phyloP scores from a whole-genome alignment of 164 flowering plant species.

The Piper betle region DNA sequence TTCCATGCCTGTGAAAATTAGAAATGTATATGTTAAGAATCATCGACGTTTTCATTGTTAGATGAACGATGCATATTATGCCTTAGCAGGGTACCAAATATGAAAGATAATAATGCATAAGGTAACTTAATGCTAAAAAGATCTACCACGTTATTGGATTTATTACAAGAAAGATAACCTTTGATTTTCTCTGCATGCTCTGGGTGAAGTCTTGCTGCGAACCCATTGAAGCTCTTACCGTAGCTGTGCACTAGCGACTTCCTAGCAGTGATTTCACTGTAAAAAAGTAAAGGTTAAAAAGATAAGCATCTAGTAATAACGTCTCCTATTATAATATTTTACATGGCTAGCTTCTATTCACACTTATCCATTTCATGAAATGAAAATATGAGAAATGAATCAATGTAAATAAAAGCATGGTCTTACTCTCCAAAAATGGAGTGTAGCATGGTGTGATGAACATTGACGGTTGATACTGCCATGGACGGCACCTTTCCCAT shows the following conservation, averaged over 20 bases:
- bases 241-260: constrained; percentile 47
- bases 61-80: neutral
- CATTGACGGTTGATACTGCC: neutral
- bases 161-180: constrained; percentile 13
- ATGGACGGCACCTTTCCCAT: constrained; percentile 5
- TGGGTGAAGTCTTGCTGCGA: constrained; percentile 49
- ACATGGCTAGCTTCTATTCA: neutral
- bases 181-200: constrained; percentile 38
- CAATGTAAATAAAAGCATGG: neutral
- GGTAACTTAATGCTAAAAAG: no score
- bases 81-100: no score
- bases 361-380: neutral
- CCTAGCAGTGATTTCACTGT: constrained; percentile 38
- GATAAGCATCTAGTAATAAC: neutral
- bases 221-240: constrained; percentile 55
- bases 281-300: neutral
- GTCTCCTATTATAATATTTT: no score
- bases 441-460: constrained; percentile 2
- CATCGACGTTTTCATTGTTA: no score
- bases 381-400: neutral
- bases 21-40: neutral
- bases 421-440: constrained; percentile 6
- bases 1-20: constrained; percentile 29
- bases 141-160: no score
- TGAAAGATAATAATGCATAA: neutral